Evolutionary conservation across 2,329 filamentous ascomycete species (phyloP).

Genomic region (Colletotrichum lupini): DNA sequence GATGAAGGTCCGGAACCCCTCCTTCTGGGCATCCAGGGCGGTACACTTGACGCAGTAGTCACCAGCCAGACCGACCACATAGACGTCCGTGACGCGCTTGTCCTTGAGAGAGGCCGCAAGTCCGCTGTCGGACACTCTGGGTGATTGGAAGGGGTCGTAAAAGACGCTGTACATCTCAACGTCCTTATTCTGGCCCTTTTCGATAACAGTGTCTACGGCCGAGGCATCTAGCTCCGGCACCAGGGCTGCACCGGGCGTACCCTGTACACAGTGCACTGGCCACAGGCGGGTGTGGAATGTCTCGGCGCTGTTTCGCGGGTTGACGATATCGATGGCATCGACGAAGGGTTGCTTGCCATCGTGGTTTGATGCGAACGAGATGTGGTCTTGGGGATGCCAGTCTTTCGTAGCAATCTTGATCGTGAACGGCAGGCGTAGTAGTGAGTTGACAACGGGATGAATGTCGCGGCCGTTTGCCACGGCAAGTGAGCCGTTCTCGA

Average conservation of each 20-base stretch:
- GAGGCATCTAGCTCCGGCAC: slow-evolving; percentile 74
- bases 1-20: slow-evolving; percentile 82
- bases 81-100: slow-evolving; percentile 79
- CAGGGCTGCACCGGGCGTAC: slow-evolving; percentile 77
- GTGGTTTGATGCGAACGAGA: slow-evolving; percentile 92
- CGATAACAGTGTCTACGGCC: slow-evolving; percentile 73
- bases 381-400: slow-evolving; percentile 84
- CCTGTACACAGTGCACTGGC: slow-evolving; percentile 90
- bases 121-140: slow-evolving; percentile 70
- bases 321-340: slow-evolving; percentile 71
- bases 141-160: slow-evolving; percentile 78
- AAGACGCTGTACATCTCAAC: slow-evolving; percentile 98
- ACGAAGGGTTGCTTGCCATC: slow-evolving; percentile 73
- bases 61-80: slow-evolving; percentile 84
- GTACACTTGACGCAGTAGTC: slow-evolving; percentile 92
- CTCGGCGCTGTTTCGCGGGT: slow-evolving; percentile 72
- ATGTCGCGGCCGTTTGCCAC: slow-evolving; percentile 80
- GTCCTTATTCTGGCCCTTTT: slow-evolving; percentile 79
- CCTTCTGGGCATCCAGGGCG: slow-evolving; percentile 79
- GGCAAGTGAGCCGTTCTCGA: slow-evolving; percentile 83
- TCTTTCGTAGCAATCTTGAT: slow-evolving; percentile 90
- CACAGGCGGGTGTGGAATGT: slow-evolving; percentile 79
- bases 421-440: slow-evolving; percentile 78
- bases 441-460: slow-evolving; percentile 76
- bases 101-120: slow-evolving; percentile 68